phyloP scores from a whole-genome alignment of 192 early-diverging fungal genomes.

The Glomus cerebriforme region DNA sequence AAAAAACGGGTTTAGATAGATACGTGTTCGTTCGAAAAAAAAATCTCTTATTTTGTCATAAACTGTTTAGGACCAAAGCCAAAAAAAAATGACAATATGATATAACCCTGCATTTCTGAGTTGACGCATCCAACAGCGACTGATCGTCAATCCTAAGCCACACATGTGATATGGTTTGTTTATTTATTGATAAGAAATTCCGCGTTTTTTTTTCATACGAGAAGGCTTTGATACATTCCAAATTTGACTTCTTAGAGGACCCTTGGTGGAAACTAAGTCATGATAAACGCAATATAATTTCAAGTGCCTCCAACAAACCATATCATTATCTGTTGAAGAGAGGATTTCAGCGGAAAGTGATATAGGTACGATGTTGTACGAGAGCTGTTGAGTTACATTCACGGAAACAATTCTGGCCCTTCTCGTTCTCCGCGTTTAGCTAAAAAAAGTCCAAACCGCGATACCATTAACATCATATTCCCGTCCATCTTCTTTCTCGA shows the following conservation, averaged over 20 bases:
- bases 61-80: too few relatives aligned
- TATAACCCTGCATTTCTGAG: too few relatives aligned
- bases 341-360: slow-evolving; percentile 2
- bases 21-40: too few relatives aligned
- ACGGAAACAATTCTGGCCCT: too few relatives aligned
- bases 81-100: too few relatives aligned
- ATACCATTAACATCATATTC: slow-evolving; percentile 2
- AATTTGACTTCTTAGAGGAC: slow-evolving; percentile 22
- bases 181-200: too few relatives aligned
- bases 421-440: not conserved
- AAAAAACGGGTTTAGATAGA: too few relatives aligned
- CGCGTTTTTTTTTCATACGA: slow-evolving; percentile 20
- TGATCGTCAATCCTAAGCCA: too few relatives aligned
- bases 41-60: too few relatives aligned
- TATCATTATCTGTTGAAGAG: slow-evolving; percentile 19
- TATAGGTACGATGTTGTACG: not conserved
- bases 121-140: too few relatives aligned
- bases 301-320: slow-evolving; percentile 21
- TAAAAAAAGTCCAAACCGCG: slow-evolving; percentile 8
- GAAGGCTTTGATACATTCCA: slow-evolving; percentile 23
- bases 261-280: slow-evolving; percentile 20
- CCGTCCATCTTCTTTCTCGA: slow-evolving; percentile 17
- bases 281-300: slow-evolving; percentile 14
- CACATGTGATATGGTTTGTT: too few relatives aligned
- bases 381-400: not conserved